Conservation (phyloP, 768 basidiomycete species). For the Gloeopeniophorella convolvens region DNA sequence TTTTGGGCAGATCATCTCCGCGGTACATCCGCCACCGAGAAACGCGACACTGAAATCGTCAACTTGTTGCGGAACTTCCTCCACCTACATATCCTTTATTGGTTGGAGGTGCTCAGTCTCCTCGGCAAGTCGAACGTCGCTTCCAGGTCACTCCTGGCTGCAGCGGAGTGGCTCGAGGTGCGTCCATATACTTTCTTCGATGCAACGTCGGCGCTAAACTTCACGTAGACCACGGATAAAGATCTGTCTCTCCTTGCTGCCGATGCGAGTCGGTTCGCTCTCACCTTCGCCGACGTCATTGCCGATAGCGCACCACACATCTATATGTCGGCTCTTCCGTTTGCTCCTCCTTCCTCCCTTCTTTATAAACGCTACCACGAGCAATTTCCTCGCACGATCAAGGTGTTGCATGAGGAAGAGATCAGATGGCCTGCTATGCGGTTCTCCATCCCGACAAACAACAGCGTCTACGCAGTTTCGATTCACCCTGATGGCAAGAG, state of each 20-base stretch:
- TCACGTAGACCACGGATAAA: conserved; percentile 1
- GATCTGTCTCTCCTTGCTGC: conserved; percentile 6
- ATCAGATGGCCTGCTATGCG: conserved; percentile 21
- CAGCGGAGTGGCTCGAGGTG: conserved; percentile 16
- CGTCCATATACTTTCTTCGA: background rate
- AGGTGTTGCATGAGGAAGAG: background rate
- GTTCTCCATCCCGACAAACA: conserved; percentile 10
- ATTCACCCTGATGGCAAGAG: conserved; percentile 23
- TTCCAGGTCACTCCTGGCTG: conserved; percentile 16
- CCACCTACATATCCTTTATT: conserved; percentile 28
- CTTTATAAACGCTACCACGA: conserved; percentile 10
- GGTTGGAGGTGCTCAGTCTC: conserved; percentile 34
- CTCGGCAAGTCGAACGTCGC: conserved; percentile 16
- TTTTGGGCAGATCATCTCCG: conserved; percentile 32
- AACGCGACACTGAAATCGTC: conserved; percentile 18
- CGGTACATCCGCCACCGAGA: background rate
- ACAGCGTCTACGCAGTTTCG: conserved; percentile 10
- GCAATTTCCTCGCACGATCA: conserved; percentile 10
- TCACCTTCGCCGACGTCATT: conserved; percentile 13
- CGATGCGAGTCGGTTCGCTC: conserved; percentile 17
- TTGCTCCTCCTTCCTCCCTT: conserved; percentile 9
- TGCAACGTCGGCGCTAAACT: background rate
- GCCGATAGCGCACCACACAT: conserved; percentile 13
- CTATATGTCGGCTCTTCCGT: conserved; percentile 14
- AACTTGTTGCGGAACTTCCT: conserved; percentile 22